Conservation (phyloP, 2,329 filamentous ascomycete genomes). For the Calonectria hongkongensis region DNA sequence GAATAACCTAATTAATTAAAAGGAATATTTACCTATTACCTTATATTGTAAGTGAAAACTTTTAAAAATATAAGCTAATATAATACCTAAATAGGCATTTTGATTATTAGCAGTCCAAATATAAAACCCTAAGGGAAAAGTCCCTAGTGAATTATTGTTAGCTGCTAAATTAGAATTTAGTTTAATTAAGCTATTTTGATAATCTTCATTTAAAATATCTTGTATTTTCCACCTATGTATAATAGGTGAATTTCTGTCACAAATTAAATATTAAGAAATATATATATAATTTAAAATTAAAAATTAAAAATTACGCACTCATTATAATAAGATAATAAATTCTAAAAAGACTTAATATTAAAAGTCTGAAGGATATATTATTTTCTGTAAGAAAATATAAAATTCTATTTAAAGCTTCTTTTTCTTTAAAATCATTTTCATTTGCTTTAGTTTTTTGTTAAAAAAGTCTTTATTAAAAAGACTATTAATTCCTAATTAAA, state of each 20-base stretch:
- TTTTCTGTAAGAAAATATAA: neutral
- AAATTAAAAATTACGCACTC: neutral
- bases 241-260: neutral
- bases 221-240: neutral
- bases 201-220: neutral
- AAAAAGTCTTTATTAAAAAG: neutral
- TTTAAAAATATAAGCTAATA: neutral
- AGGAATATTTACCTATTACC: neutral
- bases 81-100: neutral
- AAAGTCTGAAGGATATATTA: neutral
- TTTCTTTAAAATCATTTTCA: neutral
- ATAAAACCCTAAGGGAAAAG: neutral
- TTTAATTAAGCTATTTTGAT: neutral
- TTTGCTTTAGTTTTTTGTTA: neutral
- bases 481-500: neutral
- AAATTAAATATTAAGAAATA: neutral
- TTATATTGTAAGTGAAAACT: neutral
- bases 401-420: slow-evolving; percentile 5
- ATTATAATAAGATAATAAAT: slow-evolving; percentile 8
- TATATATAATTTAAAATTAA: neutral
- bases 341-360: neutral
- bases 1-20: neutral
- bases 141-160: neutral
- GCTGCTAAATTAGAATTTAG: neutral
- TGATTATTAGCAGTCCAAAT: neutral